phyloP scores from a whole-genome alignment of 495 filamentous ascomycete genomes.

The Tuber borchii region DNA sequence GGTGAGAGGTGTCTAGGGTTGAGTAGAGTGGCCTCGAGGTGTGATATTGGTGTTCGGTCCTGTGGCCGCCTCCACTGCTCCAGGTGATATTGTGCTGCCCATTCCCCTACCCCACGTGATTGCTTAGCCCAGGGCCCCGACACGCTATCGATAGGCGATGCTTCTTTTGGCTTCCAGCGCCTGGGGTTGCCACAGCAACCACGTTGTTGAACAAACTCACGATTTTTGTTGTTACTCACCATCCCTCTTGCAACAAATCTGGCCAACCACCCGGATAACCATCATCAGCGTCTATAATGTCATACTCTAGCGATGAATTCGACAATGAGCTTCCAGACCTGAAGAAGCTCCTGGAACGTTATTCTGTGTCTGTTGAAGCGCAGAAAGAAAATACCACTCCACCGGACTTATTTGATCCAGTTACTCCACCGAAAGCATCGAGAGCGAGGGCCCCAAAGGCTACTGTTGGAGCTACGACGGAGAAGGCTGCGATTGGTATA shows the following conservation, averaged over 20 bases:
- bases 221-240: background rate
- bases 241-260: background rate
- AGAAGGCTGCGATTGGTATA: background rate
- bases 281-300: constrained; percentile 1
- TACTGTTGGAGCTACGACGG: background rate
- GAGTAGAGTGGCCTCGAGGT: background rate
- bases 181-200: background rate
- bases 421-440: constrained; percentile 14
- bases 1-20: background rate
- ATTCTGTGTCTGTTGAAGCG: background rate
- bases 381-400: constrained; percentile 14
- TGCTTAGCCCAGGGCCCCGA: background rate
- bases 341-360: constrained; percentile 25
- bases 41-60: background rate
- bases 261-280: background rate
- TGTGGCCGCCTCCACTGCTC: background rate
- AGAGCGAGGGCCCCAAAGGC: background rate
- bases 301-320: constrained; percentile 22
- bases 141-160: background rate
- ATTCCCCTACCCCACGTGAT: background rate
- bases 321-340: constrained; percentile 39
- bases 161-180: background rate
- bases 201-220: background rate
- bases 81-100: background rate
- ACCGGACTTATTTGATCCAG: constrained; percentile 22